A percentile compares a stretch with the other conserved stretches of the same genome.
Conservation (phyloP, 768 basidiomycete species). For the Lyophyllum atratum region DNA sequence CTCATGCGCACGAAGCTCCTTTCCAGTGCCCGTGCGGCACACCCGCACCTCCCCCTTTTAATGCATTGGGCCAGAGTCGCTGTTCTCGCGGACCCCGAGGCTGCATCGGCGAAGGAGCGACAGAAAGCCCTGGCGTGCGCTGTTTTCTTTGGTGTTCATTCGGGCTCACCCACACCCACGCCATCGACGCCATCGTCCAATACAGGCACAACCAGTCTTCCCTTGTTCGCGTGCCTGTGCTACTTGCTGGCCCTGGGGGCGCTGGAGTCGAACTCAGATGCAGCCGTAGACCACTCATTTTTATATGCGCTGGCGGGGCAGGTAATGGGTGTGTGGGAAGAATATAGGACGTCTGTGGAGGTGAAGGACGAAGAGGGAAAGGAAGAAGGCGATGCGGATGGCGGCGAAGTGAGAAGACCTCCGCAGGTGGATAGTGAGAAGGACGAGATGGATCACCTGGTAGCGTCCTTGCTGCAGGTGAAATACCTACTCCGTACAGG, state of each 20-base stretch:
- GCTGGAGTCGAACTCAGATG: constrained; percentile 10
- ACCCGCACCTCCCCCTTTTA: constrained; percentile 27
- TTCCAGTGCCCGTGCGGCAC: constrained; percentile 23
- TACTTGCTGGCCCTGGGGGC: constrained; percentile 64
- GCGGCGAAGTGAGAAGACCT: constrained; percentile 2
- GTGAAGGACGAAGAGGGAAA: constrained; percentile 3
- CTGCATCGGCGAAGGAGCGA: constrained; percentile 7
- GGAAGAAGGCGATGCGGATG: neutral
- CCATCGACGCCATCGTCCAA: neutral
- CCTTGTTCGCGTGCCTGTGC: constrained; percentile 61
- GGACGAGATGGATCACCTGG: constrained; percentile 52
- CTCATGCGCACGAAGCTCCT: constrained; percentile 28
- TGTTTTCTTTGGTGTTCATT: constrained; percentile 12
- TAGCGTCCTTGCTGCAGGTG: constrained; percentile 60
- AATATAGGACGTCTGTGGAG: constrained; percentile 13
- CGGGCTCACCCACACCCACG: constrained; percentile 1
- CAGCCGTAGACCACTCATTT: constrained; percentile 24
- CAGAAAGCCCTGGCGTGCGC: constrained; percentile 12
- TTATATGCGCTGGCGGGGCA: constrained; percentile 39
- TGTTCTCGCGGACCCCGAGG: constrained; percentile 11
- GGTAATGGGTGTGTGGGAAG: constrained; percentile 40
- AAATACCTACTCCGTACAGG: constrained; percentile 30
- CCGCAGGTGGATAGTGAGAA: constrained; percentile 21
- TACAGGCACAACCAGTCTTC: constrained; percentile 23
- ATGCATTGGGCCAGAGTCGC: constrained; percentile 16